Evolutionary conservation across 2,329 filamentous ascomycete species (phyloP).

Genomic region (Botrytis squamosa): DNA sequence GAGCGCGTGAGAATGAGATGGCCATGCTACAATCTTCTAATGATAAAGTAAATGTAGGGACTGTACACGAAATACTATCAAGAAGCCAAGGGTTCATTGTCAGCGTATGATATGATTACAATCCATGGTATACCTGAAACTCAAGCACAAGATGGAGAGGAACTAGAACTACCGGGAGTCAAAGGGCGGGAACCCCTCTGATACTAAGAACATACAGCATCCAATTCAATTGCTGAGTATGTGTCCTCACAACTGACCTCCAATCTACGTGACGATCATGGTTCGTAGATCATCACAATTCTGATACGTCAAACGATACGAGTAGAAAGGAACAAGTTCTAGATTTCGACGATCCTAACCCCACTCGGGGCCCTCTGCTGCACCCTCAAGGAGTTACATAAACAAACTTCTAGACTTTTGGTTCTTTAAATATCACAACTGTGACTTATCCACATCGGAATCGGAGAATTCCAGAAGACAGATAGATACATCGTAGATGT

Average conservation of each 20-base stretch:
- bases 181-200: neutral
- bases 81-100: neutral
- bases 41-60: too few relatives aligned
- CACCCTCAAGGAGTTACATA: neutral
- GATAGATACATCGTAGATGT: neutral
- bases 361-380: neutral
- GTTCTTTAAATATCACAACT: neutral
- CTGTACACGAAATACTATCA: too few relatives aligned
- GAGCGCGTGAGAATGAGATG: too few relatives aligned
- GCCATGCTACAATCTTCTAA: too few relatives aligned
- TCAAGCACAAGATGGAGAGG: neutral
- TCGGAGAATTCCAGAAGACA: neutral
- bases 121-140: neutral
- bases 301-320: neutral
- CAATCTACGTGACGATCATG: neutral
- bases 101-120: neutral
- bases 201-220: neutral
- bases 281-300: constrained; percentile 4
- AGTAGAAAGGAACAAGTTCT: neutral
- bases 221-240: neutral
- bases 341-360: neutral
- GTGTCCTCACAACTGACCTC: neutral
- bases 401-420: neutral
- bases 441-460: neutral
- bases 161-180: neutral